Evolutionary conservation across 192 early-diverging fungal genomes (phyloP).

Genomic region (Coemansia nantahalensis): DNA sequence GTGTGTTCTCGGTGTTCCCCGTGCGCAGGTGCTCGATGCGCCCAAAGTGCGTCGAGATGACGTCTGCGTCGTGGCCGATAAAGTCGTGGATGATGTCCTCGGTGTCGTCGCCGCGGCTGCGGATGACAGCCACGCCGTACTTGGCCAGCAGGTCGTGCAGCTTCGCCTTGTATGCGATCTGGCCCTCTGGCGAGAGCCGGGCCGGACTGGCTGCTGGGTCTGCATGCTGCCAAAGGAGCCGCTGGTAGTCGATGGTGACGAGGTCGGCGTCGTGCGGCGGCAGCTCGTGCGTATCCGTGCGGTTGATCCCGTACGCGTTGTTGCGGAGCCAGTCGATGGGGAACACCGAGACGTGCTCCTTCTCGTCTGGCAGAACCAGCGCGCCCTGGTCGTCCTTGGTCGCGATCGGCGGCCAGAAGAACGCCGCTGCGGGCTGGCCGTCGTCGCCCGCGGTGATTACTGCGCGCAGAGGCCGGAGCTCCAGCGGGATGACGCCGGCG

Average conservation of each 20-base stretch:
- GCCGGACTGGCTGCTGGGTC: not conserved
- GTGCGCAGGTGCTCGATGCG: constrained; percentile 55
- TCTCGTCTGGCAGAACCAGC: constrained; percentile 23
- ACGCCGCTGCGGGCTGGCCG: constrained; percentile 15
- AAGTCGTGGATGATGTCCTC: constrained; percentile 55
- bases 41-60: constrained; percentile 52
- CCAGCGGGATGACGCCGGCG: constrained; percentile 37
- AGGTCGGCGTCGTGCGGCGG: constrained; percentile 37
- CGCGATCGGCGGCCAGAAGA: constrained; percentile 44
- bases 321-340: constrained; percentile 37
- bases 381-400: constrained; percentile 38
- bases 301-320: constrained; percentile 39
- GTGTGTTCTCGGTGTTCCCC: constrained; percentile 45
- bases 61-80: constrained; percentile 40
- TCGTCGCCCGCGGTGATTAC: constrained; percentile 3
- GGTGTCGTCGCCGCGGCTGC: constrained; percentile 41
- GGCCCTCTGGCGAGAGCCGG: constrained; percentile 10
- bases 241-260: constrained; percentile 40
- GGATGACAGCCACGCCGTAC: constrained; percentile 51
- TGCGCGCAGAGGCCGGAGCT: constrained; percentile 45
- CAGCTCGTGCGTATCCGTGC: constrained; percentile 25
- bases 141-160: constrained; percentile 28
- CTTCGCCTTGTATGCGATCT: constrained; percentile 20
- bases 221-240: constrained; percentile 9
- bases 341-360: constrained; percentile 37